These are phyloP conservation scores for Phialophora chinensis DNA, from an alignment of 2,329 filamentous ascomycete genomes.

Conservation along the genomic window DNA sequence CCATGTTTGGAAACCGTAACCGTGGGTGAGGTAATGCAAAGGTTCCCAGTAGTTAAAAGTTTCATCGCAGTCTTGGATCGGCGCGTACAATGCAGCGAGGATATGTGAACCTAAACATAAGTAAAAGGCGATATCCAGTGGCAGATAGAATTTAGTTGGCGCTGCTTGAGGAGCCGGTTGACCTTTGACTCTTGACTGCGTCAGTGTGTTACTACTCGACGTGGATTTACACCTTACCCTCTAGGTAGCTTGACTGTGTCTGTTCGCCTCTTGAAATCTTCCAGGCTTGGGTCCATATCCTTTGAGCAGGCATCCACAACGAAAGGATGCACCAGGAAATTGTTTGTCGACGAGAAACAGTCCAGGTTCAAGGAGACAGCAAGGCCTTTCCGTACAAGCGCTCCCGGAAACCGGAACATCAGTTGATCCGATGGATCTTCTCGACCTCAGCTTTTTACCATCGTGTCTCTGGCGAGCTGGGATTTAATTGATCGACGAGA, in stretches of 20 bases:
- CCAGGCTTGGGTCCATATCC: constrained; percentile 25
- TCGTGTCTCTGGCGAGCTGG: not conserved
- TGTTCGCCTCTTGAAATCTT: constrained; percentile 23
- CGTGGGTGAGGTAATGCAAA: constrained; percentile 89
- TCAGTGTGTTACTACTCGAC: constrained; percentile 4
- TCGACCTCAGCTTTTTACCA: not conserved
- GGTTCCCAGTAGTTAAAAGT: constrained; percentile 99
- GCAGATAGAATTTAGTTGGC: constrained; percentile 63
- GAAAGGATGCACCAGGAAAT: not conserved
- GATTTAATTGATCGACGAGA: not conserved
- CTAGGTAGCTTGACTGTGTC: constrained; percentile 21
- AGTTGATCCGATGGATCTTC: not conserved
- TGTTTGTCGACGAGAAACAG: not conserved
- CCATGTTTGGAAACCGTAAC: constrained; percentile 95
- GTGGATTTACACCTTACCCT: constrained; percentile 17
- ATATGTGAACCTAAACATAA: constrained; percentile 76
- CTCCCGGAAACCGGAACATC: not conserved
- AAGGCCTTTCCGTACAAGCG: not conserved
- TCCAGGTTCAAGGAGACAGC: constrained; percentile 3
- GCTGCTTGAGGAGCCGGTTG: constrained; percentile 48
- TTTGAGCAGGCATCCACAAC: not conserved
- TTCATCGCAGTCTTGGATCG: constrained; percentile 97
- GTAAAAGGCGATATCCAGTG: constrained; percentile 79
- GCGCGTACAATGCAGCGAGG: constrained; percentile 78
- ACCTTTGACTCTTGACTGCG: constrained; percentile 15